These are phyloP conservation scores for Bolboschoenus planiculmis DNA, from an alignment of 176 grass and related monocot genomes.

Conservation along the genomic window DNA sequence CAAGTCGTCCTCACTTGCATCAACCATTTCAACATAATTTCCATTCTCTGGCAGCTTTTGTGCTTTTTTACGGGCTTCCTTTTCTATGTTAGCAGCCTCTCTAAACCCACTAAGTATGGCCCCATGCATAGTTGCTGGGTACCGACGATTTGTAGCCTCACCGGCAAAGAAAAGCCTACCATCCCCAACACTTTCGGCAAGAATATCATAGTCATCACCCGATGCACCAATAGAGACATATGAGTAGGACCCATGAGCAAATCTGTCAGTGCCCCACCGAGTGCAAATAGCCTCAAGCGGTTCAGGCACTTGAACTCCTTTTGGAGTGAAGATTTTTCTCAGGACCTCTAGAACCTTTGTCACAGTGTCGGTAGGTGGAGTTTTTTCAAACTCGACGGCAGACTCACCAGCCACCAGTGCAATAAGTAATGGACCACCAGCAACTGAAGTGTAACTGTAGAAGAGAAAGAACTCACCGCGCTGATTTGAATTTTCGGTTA, in stretches of 20 bases:
- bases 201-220: slow-evolving; percentile 95
- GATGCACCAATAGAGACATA: slow-evolving; percentile 83
- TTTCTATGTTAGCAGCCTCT: slow-evolving; percentile 85
- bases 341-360: slow-evolving; percentile 67
- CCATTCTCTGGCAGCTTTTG: slow-evolving; percentile 25
- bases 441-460: slow-evolving; percentile 92
- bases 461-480: slow-evolving; percentile 90
- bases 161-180: slow-evolving; percentile 90
- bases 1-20: slow-evolving; percentile 42
- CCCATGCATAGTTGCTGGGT: slow-evolving; percentile 97
- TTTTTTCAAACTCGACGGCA: slow-evolving; percentile 75
- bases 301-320: slow-evolving; percentile 80
- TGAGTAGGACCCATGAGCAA: slow-evolving; percentile 87
- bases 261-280: slow-evolving; percentile 80
- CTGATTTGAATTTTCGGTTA: slow-evolving; percentile 58
- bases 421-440: slow-evolving; percentile 79
- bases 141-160: slow-evolving; percentile 86
- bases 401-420: slow-evolving; percentile 97
- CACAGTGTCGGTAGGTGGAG: slow-evolving; percentile 48
- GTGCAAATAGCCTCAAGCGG: slow-evolving; percentile 89
- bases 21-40: slow-evolving; percentile 26
- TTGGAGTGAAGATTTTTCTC: slow-evolving; percentile 70
- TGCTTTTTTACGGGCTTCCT: slow-evolving; percentile 55
- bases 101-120: slow-evolving; percentile 93
- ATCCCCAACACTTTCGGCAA: slow-evolving; percentile 69